phyloP scores from a whole-genome alignment of 2,329 filamentous ascomycete genomes.

The Colletotrichum sp. region DNA sequence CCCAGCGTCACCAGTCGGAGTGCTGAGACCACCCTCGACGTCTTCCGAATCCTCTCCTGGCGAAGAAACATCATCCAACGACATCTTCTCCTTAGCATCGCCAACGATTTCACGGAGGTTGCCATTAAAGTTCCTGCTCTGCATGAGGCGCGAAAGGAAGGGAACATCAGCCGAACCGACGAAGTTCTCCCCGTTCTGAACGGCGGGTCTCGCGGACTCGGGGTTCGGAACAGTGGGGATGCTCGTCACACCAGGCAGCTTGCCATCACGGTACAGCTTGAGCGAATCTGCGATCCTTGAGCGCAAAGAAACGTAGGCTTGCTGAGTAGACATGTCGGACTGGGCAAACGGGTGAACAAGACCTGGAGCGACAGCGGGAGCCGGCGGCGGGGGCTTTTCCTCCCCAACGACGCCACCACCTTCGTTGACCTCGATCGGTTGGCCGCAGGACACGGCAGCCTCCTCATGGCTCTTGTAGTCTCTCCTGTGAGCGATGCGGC shows the following conservation, averaged over 20 bases:
- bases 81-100: slow-evolving; percentile 62
- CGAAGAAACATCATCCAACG: slow-evolving; percentile 54
- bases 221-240: slow-evolving; percentile 41
- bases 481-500: slow-evolving; percentile 90
- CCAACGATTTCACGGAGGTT: slow-evolving; percentile 64
- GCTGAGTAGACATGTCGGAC: slow-evolving; percentile 58
- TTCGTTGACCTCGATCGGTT: slow-evolving; percentile 76
- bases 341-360: slow-evolving; percentile 68
- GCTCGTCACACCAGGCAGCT: slow-evolving; percentile 51
- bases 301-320: slow-evolving; percentile 55
- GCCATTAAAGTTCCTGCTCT: slow-evolving; percentile 63
- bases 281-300: slow-evolving; percentile 61
- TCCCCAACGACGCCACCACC: slow-evolving; percentile 43
- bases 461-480: slow-evolving; percentile 97
- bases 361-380: slow-evolving; percentile 41
- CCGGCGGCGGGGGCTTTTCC: slow-evolving; percentile 21
- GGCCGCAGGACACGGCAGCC: slow-evolving; percentile 86
- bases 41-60: slow-evolving; percentile 62
- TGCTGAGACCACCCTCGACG: slow-evolving; percentile 37
- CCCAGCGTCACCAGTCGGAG: slow-evolving; percentile 27
- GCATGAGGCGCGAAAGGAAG: slow-evolving; percentile 70
- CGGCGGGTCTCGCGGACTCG: slow-evolving; percentile 32
- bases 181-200: slow-evolving; percentile 38
- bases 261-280: slow-evolving; percentile 55
- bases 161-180: slow-evolving; percentile 64